Evolutionary conservation across 1,284 basidiomycete species (phyloP), one percentile per base, ranked within the genome.

Genomic region (Rhodotorula sp.): DNA sequence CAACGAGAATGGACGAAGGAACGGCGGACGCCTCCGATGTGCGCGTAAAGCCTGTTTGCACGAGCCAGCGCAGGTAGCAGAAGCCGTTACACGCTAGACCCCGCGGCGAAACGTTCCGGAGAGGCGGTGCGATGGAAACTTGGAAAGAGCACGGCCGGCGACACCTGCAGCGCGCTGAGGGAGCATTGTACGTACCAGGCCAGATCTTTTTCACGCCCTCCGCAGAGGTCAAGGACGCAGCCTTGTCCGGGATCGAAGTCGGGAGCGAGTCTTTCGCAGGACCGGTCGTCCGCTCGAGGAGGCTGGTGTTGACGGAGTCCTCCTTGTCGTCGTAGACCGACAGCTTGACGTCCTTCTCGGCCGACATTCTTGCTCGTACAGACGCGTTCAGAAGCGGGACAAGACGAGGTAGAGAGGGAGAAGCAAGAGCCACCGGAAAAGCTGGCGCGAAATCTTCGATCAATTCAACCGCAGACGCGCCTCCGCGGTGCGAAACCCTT

Each of bases 121-220:
- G 10, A 43, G 39, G 39, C 39, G 39, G 39, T 43, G 39, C 39
- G 39, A 43, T 43, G 39, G 10, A 39, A 39, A 43, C 39, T 43
- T 12, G 39, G 39, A 2, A 21, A 21, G 51, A 52, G n/a, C 21
- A 23, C 23, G n/a, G 8, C 26, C 23, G 54, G n/a, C 54, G 26
- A 29, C n/a, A 5, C 15, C 29, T 14, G 54, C 12, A 15, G 16
- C 26, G 54, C 39, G 10, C 39, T 1, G 8, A 12, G 39, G 39
- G 62, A 23, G 29, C 23, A 47, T 16, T 3, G 31, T 4, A 68
- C 75, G 47, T 21, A 75, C 76, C 75, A 15, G 75, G 75, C 70
- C 73, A 75, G 51, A 76, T 76, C 74, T 77, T 77, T 67, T 75
- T 77, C 34, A 65, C 59, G 4, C 57, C 72, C 34, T 68, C 66